Evolutionary conservation across 805 yeast genomes (phyloP).

Genomic region (Myxozyma melibiosi): DNA sequence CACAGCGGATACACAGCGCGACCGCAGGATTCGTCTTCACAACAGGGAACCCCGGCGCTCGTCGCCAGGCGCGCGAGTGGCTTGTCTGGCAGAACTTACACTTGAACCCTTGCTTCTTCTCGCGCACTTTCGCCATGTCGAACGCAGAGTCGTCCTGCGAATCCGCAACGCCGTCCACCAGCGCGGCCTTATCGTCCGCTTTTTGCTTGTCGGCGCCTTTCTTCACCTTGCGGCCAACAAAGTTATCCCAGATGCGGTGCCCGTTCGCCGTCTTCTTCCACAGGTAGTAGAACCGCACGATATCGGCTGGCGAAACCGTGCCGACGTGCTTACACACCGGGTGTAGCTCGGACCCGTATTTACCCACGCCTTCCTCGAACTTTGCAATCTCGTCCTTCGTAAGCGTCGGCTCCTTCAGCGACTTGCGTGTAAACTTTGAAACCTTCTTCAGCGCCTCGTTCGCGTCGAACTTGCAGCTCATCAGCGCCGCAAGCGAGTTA

Average conservation of each 20-base stretch:
- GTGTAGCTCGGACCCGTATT: slow-evolving; percentile 76
- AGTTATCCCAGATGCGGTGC: slow-evolving; percentile 77
- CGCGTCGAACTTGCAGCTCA: slow-evolving; percentile 56
- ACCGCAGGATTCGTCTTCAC: slow-evolving; percentile 46
- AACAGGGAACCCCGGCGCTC: slow-evolving; percentile 63
- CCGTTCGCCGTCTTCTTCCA: slow-evolving; percentile 91
- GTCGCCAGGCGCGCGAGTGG: slow-evolving; percentile 64
- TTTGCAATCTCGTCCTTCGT: slow-evolving; percentile 59
- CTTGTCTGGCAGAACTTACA: slow-evolving; percentile 75
- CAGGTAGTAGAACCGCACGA: slow-evolving; percentile 82
- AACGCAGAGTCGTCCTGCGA: slow-evolving; percentile 72
- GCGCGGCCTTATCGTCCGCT: slow-evolving; percentile 33
- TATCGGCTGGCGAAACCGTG: slow-evolving; percentile 71
- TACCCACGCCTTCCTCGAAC: slow-evolving; percentile 75
- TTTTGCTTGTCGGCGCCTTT: slow-evolving; percentile 46
- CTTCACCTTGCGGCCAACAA: slow-evolving; percentile 67
- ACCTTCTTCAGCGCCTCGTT: slow-evolving; percentile 53
- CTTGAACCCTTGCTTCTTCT: slow-evolving; percentile 48
- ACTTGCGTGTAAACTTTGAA: slow-evolving; percentile 54
- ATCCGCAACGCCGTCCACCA: slow-evolving; percentile 58
- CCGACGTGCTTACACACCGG: slow-evolving; percentile 72
- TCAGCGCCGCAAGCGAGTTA: slow-evolving; percentile 58
- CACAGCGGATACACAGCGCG: slow-evolving; percentile 85
- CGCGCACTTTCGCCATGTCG: slow-evolving; percentile 55
- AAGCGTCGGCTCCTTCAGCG: slow-evolving; percentile 77